Percentiles rank a stretch among this genome's conserved stretches.
Conservation (phyloP, 495 filamentous ascomycete species). For the Antarctomyces pellizariae region DNA sequence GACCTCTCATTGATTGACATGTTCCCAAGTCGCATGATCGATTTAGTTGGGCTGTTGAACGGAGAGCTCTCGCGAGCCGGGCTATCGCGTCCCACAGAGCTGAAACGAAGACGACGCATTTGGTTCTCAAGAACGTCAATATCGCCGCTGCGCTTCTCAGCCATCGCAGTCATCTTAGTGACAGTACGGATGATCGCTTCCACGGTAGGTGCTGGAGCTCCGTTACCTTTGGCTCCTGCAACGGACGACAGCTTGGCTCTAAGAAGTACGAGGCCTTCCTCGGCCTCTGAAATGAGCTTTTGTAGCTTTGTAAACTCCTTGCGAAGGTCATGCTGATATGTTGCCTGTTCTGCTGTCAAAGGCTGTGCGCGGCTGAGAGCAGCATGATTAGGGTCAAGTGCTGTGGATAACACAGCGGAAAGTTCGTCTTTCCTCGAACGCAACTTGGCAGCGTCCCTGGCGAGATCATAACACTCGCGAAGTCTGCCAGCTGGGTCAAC, state of each 20-base stretch:
- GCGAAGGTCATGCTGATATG: constrained; percentile 63
- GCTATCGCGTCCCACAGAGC: constrained; percentile 18
- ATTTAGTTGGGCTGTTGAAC: constrained; percentile 33
- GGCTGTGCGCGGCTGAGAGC: constrained; percentile 37
- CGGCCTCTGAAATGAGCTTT: constrained; percentile 49
- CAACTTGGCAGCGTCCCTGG: constrained; percentile 41
- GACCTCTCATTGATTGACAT: constrained; percentile 12
- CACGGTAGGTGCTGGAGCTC: constrained; percentile 40
- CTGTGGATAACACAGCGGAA: constrained; percentile 39
- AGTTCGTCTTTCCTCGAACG: constrained; percentile 49
- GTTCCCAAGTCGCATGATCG: constrained; percentile 12
- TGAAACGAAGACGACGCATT: constrained; percentile 44
- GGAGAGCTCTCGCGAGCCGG: constrained; percentile 30
- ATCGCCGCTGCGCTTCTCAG: constrained; percentile 65
- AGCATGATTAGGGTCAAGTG: constrained; percentile 34
- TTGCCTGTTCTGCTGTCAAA: constrained; percentile 58
- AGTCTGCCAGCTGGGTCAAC: constrained; percentile 39
- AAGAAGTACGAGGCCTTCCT: constrained; percentile 62
- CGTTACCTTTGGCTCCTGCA: constrained; percentile 18
- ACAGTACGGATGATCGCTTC: constrained; percentile 85
- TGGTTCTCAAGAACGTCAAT: constrained; percentile 75
- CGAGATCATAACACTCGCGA: constrained; percentile 30
- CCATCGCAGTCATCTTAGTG: constrained; percentile 75
- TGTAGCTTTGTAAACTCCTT: constrained; percentile 43
- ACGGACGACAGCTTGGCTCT: constrained; percentile 49